Conservation (phyloP, 352 stramenopile genomes). For the Globisporangium acanthophoron region DNA sequence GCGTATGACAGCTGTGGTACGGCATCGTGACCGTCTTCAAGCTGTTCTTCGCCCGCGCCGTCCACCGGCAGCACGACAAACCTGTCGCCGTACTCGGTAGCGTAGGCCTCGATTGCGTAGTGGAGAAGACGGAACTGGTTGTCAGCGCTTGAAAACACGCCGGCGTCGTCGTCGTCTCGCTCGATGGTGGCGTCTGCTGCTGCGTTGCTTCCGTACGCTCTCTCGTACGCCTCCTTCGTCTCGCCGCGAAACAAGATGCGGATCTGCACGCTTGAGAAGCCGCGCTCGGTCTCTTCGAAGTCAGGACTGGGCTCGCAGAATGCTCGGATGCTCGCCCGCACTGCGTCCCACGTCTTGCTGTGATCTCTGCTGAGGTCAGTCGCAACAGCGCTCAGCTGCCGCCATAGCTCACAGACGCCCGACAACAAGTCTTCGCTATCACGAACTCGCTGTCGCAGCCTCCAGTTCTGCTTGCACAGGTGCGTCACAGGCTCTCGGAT, state of each 20-base stretch:
- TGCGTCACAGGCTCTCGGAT: slow-evolving; percentile 7
- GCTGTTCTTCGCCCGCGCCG: not conserved
- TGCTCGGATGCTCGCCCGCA: not conserved
- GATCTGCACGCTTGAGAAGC: not conserved
- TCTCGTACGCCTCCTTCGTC: slow-evolving; percentile 3
- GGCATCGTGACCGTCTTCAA: not conserved
- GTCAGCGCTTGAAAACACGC: not conserved
- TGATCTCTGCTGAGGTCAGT: not conserved
- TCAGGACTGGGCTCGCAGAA: not conserved
- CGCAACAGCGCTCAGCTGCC: not conserved
- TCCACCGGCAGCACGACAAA: slow-evolving; percentile 5
- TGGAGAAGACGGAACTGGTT: slow-evolving; percentile 12
- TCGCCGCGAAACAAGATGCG: slow-evolving; percentile 15
- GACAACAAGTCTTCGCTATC: not conserved
- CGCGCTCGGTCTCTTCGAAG: not conserved
- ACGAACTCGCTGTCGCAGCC: not conserved
- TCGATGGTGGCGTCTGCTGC: not conserved
- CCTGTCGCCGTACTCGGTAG: not conserved
- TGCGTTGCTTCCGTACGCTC: slow-evolving; percentile 1
- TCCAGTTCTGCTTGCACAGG: slow-evolving; percentile 3
- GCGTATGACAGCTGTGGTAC: not conserved
- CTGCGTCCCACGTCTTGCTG: not conserved
- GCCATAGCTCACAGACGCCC: not conserved
- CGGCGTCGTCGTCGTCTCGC: not conserved
- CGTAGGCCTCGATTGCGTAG: slow-evolving; percentile 6